A percentile compares a stretch with the other conserved stretches of the same genome.
These are phyloP conservation scores for Serendipita indica DNA, from an alignment of 768 basidiomycete genomes.

Conservation along the genomic window DNA sequence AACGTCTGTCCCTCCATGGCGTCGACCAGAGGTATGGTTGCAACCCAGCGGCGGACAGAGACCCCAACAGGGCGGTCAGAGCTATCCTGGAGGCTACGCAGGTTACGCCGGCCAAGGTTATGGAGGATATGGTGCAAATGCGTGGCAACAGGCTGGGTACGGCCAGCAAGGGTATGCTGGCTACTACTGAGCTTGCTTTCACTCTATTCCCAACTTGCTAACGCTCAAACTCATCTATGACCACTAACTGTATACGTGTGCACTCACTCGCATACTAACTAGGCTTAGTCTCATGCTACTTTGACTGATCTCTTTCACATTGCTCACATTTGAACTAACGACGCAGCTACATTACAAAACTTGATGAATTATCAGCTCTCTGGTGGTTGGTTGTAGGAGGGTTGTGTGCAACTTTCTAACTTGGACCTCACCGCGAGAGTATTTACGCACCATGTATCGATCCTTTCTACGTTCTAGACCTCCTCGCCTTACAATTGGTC, in stretches of 20 bases:
- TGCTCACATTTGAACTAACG: neutral
- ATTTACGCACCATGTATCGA: neutral
- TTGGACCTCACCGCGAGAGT: neutral
- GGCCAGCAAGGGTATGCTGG: slow-evolving; percentile 9
- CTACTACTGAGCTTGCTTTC: neutral
- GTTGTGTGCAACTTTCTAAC: neutral
- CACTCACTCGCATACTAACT: slow-evolving; percentile 6
- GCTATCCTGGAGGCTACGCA: neutral
- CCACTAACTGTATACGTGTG: neutral
- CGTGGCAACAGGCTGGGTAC: slow-evolving; percentile 12
- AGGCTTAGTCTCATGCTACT: neutral
- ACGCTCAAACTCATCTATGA: neutral
- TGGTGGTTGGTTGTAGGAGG: neutral
- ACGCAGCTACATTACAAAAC: neutral
- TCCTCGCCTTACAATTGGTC: too few species aligned
- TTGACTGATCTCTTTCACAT: neutral
- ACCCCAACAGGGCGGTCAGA: slow-evolving; percentile 18
- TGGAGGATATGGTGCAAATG: slow-evolving; percentile 9
- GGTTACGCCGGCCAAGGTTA: slow-evolving; percentile 38
- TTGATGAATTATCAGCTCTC: neutral
- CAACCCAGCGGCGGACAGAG: slow-evolving; percentile 16
- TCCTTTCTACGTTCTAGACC: too few species aligned
- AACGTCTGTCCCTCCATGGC: slow-evolving; percentile 79
- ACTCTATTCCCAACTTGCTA: neutral
- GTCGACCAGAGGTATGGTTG: slow-evolving; percentile 78